Evolutionary conservation across 768 basidiomycete genomes (phyloP), one percentile per base, ranked within the genome.

Genomic region (Collybia sp.): DNA sequence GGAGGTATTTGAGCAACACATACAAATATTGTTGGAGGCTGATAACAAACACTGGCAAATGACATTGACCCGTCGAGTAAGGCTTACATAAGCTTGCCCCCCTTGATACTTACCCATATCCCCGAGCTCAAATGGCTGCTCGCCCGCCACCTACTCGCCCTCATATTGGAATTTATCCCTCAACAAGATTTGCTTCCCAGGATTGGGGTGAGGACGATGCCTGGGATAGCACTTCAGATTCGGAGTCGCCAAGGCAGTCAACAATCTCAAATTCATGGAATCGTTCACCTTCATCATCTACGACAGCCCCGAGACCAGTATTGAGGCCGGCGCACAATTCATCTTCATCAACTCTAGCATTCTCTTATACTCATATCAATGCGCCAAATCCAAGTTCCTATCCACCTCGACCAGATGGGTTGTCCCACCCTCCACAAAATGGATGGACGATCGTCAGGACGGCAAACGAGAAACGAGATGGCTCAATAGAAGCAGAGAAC

Each of bases 131-230:
- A n/a, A 79, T 77, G 74, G 64, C 70, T 48, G 68, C 83, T 49
- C 75, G 82, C 54, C 77, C 86, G 19, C 85, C 85, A 39, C 85
- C 87, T 55, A 73, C 85, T 41, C 75, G 84, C 41, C 86, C 85
- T 38, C 85, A 88, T 66, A 77, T 84, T 50, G 84, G 76, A 36
- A 68, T 88, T 36, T 74, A 79, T 49, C 70, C 83, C 5, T 71
- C 73, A 47, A 75, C 50, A 43, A 72, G 67, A 54, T 76, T 65
- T 47, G 41, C 59, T 40, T 51, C 60, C 39, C 57, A 54, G 30
- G 85, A 88, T 44, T 85, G 86, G 84, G 85, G 69, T n/a, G 88
- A 89, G 60, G 88, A 91, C 58, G 88, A 92, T 60, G 87, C 80
- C 39, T 92, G 88, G 88, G 88, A 91, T 66, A 85, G 83, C 55